These are phyloP conservation scores for Globisporangium spinosum DNA, from an alignment of 352 stramenopile species.

Conservation along the genomic window DNA sequence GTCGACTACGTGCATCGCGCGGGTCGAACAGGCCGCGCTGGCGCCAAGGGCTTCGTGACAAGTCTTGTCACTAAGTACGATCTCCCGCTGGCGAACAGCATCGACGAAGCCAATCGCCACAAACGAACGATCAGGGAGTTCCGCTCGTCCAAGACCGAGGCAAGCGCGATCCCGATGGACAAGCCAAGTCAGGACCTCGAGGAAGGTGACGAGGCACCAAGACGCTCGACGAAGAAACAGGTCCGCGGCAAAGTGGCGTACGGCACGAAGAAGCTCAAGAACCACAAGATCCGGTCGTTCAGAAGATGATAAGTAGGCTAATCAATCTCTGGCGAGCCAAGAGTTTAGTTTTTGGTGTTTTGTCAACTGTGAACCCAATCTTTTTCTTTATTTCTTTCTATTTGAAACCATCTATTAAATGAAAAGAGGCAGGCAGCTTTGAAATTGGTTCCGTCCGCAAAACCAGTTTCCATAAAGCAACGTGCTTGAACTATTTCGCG, in stretches of 20 bases:
- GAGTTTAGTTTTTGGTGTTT: not conserved
- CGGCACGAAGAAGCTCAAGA: slow-evolving; percentile 57
- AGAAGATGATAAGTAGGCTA: slow-evolving; percentile 5
- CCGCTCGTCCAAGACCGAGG: slow-evolving; percentile 20
- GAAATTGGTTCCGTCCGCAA: not conserved
- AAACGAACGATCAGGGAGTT: slow-evolving; percentile 57
- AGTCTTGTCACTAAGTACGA: slow-evolving; percentile 79
- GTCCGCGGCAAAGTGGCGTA: slow-evolving; percentile 20
- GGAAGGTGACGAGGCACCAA: not conserved
- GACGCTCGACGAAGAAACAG: slow-evolving; percentile 13
- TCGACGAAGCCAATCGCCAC: slow-evolving; percentile 62
- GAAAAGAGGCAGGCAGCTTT: slow-evolving; percentile 10
- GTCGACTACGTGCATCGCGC: slow-evolving; percentile 93
- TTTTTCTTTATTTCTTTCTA: slow-evolving; percentile 7
- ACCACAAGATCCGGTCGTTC: slow-evolving; percentile 48
- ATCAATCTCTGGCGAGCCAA: not conserved
- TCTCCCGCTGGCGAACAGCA: slow-evolving; percentile 50
- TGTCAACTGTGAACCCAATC: not conserved
- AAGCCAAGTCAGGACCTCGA: not conserved
- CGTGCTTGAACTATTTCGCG: not conserved
- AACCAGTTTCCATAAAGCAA: slow-evolving; percentile 7
- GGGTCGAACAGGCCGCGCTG: slow-evolving; percentile 61
- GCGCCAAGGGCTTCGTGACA: slow-evolving; percentile 57
- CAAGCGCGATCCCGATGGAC: slow-evolving; percentile 17
- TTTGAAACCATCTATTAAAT: slow-evolving; percentile 19